A percentile compares a stretch with the other conserved stretches of the same genome.
Evolutionary conservation across 2,329 filamentous ascomycete genomes (phyloP).

Genomic region (Lomentospora prolificans): DNA sequence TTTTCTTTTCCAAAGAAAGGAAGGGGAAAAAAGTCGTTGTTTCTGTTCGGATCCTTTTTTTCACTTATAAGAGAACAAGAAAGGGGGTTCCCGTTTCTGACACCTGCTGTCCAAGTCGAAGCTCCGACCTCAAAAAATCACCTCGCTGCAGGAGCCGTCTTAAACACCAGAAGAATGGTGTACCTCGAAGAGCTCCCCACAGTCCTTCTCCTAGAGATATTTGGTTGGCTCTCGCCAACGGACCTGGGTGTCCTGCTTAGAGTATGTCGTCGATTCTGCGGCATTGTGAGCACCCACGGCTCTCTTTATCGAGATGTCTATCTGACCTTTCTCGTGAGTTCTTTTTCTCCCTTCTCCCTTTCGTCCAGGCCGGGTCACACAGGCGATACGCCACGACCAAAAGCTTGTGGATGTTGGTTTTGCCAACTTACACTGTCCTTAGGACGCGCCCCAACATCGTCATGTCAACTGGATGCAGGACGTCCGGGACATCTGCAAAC

Average conservation of each 20-base stretch:
- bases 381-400: too few species aligned
- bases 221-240: slow-evolving; percentile 42
- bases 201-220: slow-evolving; percentile 54
- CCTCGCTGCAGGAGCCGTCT: background rate
- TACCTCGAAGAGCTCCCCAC: slow-evolving; percentile 39
- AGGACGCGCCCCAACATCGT: slow-evolving; percentile 24
- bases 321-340: slow-evolving; percentile 40
- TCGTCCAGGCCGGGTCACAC: too few species aligned
- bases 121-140: background rate
- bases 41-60: background rate
- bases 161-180: background rate
- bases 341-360: background rate
- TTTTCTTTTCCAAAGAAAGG: background rate
- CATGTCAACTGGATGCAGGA: slow-evolving; percentile 32
- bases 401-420: background rate
- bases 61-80: background rate
- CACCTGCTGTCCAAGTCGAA: background rate
- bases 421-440: slow-evolving; percentile 1
- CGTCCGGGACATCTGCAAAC: slow-evolving; percentile 31
- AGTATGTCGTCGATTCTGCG: slow-evolving; percentile 42
- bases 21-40: slow-evolving; percentile 14
- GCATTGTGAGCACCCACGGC: slow-evolving; percentile 46
- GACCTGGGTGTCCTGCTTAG: slow-evolving; percentile 44
- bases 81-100: background rate
- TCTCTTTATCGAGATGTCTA: slow-evolving; percentile 55